These are phyloP conservation scores for Candida maris DNA, from an alignment of 805 yeast species.

Conservation along the genomic window DNA sequence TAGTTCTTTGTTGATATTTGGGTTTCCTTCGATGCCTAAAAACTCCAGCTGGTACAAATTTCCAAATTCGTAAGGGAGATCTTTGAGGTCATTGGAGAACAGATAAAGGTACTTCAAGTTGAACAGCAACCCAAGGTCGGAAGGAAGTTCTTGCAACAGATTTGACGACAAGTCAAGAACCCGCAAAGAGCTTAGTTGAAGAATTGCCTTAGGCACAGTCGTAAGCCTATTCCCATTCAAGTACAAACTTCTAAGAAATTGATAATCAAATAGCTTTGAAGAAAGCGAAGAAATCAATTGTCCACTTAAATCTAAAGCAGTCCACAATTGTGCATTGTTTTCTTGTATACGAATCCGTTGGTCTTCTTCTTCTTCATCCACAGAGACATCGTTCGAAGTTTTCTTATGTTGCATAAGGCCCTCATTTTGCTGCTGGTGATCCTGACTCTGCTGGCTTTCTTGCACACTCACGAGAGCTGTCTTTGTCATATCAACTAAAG, in stretches of 20 bases:
- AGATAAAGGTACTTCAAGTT: slow-evolving; percentile 77
- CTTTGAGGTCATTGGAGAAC: slow-evolving; percentile 78
- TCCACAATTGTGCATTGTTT: slow-evolving; percentile 83
- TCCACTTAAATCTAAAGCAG: slow-evolving; percentile 87
- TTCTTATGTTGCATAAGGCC: slow-evolving; percentile 38
- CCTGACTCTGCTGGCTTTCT: slow-evolving; percentile 26
- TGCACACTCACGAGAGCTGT: slow-evolving; percentile 31
- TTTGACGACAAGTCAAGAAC: slow-evolving; percentile 85
- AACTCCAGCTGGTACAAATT: slow-evolving; percentile 78
- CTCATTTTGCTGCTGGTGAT: slow-evolving; percentile 29
- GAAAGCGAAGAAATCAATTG: slow-evolving; percentile 72
- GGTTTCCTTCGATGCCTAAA: slow-evolving; percentile 92
- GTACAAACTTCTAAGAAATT: slow-evolving; percentile 81
- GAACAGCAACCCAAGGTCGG: slow-evolving; percentile 79
- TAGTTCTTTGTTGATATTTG: slow-evolving; percentile 56
- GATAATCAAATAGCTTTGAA: slow-evolving; percentile 73
- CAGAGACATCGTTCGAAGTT: slow-evolving; percentile 30
- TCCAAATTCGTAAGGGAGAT: slow-evolving; percentile 83
- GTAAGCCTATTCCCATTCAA: slow-evolving; percentile 81
- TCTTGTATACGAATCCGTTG: slow-evolving; percentile 58
- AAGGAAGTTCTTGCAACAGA: slow-evolving; percentile 65
- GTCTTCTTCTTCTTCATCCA: slow-evolving; percentile 62
- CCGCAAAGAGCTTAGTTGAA: slow-evolving; percentile 66
- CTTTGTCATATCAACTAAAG: slow-evolving; percentile 40
- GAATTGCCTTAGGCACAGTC: slow-evolving; percentile 62